Conservation (phyloP, 2,329 filamentous ascomycete species). For the Trichoderma gracile region DNA sequence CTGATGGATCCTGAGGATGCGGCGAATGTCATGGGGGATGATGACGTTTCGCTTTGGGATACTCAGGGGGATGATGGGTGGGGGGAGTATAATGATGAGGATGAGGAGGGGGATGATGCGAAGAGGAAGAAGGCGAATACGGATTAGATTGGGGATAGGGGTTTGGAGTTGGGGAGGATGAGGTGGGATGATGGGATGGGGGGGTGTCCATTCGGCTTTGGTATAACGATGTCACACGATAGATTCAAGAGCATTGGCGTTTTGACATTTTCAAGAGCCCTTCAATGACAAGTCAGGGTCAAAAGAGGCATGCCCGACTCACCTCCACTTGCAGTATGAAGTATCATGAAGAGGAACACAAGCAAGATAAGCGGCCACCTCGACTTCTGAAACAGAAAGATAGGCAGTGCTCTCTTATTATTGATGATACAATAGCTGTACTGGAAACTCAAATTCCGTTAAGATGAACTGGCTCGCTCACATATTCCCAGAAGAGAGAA, state of each 20-base stretch:
- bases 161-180: background rate
- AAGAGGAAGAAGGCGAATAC: slow-evolving; percentile 14
- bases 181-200: background rate
- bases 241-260: background rate
- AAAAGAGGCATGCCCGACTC: no score
- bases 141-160: slow-evolving; percentile 1
- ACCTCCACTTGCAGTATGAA: no score
- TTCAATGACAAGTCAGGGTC: no score
- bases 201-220: background rate
- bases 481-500: background rate
- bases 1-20: slow-evolving; percentile 51
- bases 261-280: background rate
- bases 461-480: no score
- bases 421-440: no score
- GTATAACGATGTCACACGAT: background rate
- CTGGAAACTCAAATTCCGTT: no score
- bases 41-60: slow-evolving; percentile 61
- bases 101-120: slow-evolving; percentile 17
- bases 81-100: slow-evolving; percentile 30
- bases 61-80: slow-evolving; percentile 39
- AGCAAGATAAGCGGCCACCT: no score
- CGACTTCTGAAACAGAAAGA: background rate
- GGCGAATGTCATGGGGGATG: slow-evolving; percentile 58
- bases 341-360: no score
- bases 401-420: background rate